Base-by-base conservation (phyloP, 805 yeast genomes). In the Debaryomyces prosopidis region DNA sequence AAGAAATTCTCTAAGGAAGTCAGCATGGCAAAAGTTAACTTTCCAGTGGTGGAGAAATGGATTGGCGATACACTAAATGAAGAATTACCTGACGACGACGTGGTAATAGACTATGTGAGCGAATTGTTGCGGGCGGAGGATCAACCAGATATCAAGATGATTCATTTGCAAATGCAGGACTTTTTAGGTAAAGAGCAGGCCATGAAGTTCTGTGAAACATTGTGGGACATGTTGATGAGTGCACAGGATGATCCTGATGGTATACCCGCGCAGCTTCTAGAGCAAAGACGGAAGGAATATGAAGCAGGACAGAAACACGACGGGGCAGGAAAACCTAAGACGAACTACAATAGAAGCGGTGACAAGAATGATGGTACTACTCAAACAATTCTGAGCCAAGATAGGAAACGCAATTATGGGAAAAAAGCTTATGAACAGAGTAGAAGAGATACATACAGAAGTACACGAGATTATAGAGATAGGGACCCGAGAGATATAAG, bases 21-120 rank as follows among this genome's bases (percentile, higher is more conserved):
- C 1, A 70, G 69, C 41, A 61, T 69, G 34, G 28, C 58, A 12
- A 72, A 68, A 49, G 71, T 79, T 26, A 68, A 77, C 49, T 49
- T 63, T 38, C 51, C 46, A 0, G 63, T 73, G n/a, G 61, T 79
- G 3, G 59, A 65, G 40, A 49, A 50, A 12, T 79, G 82, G 79
- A 63, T 78, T 15, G 52, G 48, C 2, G 52, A 55, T 3, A 52
- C 59, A 40, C 45, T 78, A 26, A 57, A 65, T 12, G 55, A 63
- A 37, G 57, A 65, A 9, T 55, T 77, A 10, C 80, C 80, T 0
- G 81, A 76, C 38, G 84, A 80, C 50, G 84, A 79, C 18, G 71
- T 79, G 3, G 65, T 75, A 5, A 61, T 67, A 2, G 81, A 74
- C 33, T 78, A 75, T 44, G 56, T 75, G 3, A 58, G 60, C 40